These are phyloP conservation scores for Seiridium unicorne DNA, from an alignment of 2,329 filamentous ascomycete species.

Conservation along the genomic window DNA sequence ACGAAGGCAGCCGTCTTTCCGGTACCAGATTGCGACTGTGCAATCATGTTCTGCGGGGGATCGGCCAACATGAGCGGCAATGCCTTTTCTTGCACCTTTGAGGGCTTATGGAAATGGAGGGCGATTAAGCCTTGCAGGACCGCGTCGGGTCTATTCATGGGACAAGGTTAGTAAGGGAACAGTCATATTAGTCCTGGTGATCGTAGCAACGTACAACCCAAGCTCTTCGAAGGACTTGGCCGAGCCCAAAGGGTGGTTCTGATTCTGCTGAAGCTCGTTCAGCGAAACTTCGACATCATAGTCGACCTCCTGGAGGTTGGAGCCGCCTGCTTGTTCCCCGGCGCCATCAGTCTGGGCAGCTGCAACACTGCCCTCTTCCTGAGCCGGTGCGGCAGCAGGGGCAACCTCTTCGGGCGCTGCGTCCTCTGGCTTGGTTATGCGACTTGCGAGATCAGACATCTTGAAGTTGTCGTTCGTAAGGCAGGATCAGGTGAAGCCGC, in stretches of 20 bases:
- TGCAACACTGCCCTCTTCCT: constrained; percentile 18
- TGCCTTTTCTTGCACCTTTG: constrained; percentile 95
- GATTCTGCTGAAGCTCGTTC: constrained; percentile 82
- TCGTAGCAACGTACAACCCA: constrained; percentile 64
- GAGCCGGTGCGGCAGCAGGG: constrained; percentile 17
- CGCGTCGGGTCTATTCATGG: constrained; percentile 14
- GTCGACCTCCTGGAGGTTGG: constrained; percentile 65
- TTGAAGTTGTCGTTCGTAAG: neutral
- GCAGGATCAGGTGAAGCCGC: too few species aligned
- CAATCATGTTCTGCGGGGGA: constrained; percentile 92
- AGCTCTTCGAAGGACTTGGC: constrained; percentile 82
- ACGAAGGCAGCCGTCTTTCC: constrained; percentile 98
- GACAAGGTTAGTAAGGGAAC: neutral
- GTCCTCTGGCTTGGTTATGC: constrained; percentile 43
- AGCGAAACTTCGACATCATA: constrained; percentile 93
- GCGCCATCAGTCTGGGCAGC: constrained; percentile 35
- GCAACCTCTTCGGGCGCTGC: constrained; percentile 17
- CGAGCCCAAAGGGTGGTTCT: constrained; percentile 84
- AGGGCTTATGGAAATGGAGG: constrained; percentile 91
- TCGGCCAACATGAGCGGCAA: constrained; percentile 83
- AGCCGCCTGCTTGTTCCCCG: constrained; percentile 39
- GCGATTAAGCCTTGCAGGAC: constrained; percentile 73
- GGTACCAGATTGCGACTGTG: constrained; percentile 98
- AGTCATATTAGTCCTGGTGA: neutral
- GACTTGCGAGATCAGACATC: constrained; percentile 51